Conservation (phyloP, 106 monocot genomes). For the Dendrobium chrysotoxum region DNA sequence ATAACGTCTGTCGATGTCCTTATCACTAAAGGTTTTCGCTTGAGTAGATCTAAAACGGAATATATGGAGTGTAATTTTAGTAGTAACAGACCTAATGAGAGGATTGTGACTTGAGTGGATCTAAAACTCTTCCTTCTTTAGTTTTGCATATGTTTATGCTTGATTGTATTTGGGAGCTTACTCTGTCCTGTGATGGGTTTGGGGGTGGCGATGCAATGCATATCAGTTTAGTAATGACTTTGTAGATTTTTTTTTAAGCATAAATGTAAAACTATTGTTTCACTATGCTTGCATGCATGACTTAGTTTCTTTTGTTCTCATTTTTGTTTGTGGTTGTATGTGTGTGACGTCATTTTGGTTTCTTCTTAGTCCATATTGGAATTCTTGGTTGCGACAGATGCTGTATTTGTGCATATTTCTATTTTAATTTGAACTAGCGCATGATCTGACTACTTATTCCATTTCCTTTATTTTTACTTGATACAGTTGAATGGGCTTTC, state of each 20-base stretch:
- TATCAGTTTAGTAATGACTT: neutral
- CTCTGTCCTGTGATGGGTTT: neutral
- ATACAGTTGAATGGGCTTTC: conserved; percentile 64
- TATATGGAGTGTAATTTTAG: no score
- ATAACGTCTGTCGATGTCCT: no score
- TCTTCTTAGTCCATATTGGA: no score
- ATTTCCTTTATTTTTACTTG: conserved; percentile 7
- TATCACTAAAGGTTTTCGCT: no score
- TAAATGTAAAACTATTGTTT: no score
- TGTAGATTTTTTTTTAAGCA: neutral
- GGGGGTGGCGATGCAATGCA: neutral
- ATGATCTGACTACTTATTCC: neutral
- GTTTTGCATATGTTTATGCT: no score
- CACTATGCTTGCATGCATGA: no score
- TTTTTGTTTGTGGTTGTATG: neutral
- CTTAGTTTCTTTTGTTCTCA: no score
- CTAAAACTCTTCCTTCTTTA: no score
- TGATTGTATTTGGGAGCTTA: neutral
- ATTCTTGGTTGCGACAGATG: neutral
- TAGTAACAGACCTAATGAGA: no score
- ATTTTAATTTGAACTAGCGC: neutral
- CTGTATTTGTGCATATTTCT: neutral
- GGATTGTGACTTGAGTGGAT: no score
- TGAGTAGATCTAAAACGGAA: no score
- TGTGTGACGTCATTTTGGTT: neutral